Evolutionary conservation across 192 early-diverging fungal genomes (phyloP).

Genomic region (Backusella circina): DNA sequence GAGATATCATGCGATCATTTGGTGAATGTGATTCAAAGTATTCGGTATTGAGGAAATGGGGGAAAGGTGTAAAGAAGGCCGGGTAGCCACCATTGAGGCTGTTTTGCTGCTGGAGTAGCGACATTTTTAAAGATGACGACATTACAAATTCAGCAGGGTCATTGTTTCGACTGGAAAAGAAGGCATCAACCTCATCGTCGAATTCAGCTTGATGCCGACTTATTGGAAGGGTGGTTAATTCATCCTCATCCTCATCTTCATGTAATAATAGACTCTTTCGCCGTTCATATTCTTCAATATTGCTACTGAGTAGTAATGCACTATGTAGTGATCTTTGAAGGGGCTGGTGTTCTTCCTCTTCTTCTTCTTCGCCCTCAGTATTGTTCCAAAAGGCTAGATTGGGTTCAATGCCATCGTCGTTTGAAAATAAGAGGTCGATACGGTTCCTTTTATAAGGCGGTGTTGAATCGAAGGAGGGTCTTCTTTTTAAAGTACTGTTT

Average conservation of each 20-base stretch:
- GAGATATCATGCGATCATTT: constrained; percentile 7
- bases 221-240: constrained; percentile 4
- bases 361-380: constrained; percentile 12
- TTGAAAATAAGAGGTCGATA: not conserved
- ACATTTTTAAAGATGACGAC: not conserved
- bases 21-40: constrained; percentile 24
- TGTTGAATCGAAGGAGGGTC: not conserved
- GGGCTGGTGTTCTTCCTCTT: constrained; percentile 4
- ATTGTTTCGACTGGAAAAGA: constrained; percentile 10
- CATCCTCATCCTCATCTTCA: constrained; percentile 16
- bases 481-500: not conserved
- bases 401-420: not conserved
- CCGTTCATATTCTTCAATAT: not conserved
- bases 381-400: not conserved
- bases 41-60: constrained; percentile 27
- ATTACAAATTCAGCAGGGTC: not conserved
- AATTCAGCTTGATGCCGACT: not conserved
- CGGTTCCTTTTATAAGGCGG: not conserved
- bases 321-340: constrained; percentile 8
- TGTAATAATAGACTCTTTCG: constrained; percentile 10
- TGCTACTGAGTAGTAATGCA: constrained; percentile 14
- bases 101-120: not conserved
- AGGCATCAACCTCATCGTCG: constrained; percentile 24
- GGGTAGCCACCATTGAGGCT: not conserved
- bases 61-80: not conserved